Percentiles rank a stretch among this genome's conserved stretches.
These are phyloP conservation scores for Bacidia gigantensis DNA, from an alignment of 495 filamentous ascomycete genomes.

Conservation along the genomic window DNA sequence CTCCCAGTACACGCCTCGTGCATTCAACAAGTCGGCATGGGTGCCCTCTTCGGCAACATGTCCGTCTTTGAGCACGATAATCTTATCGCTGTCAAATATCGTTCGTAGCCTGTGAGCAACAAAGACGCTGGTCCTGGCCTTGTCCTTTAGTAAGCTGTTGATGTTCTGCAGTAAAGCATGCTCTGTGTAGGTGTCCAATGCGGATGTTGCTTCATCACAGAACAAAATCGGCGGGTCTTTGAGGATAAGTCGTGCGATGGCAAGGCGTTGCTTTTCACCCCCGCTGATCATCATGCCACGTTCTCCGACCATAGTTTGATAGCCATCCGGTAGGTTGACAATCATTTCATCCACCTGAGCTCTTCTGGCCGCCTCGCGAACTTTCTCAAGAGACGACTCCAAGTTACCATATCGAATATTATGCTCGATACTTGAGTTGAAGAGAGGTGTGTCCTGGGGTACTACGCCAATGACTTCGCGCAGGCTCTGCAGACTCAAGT, in stretches of 20 bases:
- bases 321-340: slow-evolving; percentile 63
- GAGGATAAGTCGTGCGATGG: slow-evolving; percentile 70
- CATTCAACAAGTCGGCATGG: slow-evolving; percentile 69
- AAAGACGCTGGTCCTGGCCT: slow-evolving; percentile 80
- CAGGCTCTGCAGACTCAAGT: slow-evolving; percentile 69
- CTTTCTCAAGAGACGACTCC: slow-evolving; percentile 56
- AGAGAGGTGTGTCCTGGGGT: slow-evolving; percentile 91
- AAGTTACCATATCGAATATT: slow-evolving; percentile 94
- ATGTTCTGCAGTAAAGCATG: slow-evolving; percentile 85
- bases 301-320: slow-evolving; percentile 87
- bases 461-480: slow-evolving; percentile 85
- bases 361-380: slow-evolving; percentile 60
- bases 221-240: slow-evolving; percentile 90
- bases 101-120: slow-evolving; percentile 85
- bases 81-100: slow-evolving; percentile 86
- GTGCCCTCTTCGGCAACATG: slow-evolving; percentile 74
- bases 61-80: slow-evolving; percentile 80
- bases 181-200: slow-evolving; percentile 91
- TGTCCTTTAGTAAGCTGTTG: slow-evolving; percentile 83
- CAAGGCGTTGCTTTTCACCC: slow-evolving; percentile 89
- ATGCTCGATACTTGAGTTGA: slow-evolving; percentile 88
- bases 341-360: slow-evolving; percentile 81
- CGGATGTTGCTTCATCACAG: slow-evolving; percentile 96
- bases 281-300: slow-evolving; percentile 97
- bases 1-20: slow-evolving; percentile 69